Conservation (phyloP, 768 basidiomycete species). For the Lentinula sp. region DNA sequence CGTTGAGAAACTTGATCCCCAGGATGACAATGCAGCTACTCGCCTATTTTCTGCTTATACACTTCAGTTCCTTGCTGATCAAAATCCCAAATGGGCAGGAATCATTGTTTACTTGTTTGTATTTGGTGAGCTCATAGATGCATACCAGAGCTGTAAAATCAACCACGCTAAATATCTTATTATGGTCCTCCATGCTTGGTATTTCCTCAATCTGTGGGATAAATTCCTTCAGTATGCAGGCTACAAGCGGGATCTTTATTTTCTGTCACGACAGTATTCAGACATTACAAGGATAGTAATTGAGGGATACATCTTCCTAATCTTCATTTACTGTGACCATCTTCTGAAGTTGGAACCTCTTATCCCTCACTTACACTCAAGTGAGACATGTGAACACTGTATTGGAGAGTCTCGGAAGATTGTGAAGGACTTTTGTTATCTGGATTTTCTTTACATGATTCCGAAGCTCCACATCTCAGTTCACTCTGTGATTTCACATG, state of each 20-base stretch:
- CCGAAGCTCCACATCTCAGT: not conserved
- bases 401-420: conserved; percentile 24
- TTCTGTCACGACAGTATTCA: conserved; percentile 24
- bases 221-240: conserved; percentile 14
- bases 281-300: conserved; percentile 25
- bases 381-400: conserved; percentile 26
- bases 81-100: conserved; percentile 10
- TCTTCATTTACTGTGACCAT: conserved; percentile 27
- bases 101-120: conserved; percentile 32
- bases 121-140: conserved; percentile 30
- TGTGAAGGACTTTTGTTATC: conserved; percentile 25
- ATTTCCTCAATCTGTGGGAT: conserved; percentile 25
- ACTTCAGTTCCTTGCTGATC: conserved; percentile 18
- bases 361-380: conserved; percentile 28
- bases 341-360: conserved; percentile 19
- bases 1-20: conserved; percentile 32
- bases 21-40: conserved; percentile 39
- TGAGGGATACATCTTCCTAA: conserved; percentile 22
- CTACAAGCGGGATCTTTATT: conserved; percentile 17
- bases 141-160: conserved; percentile 28
- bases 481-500: no score
- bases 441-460: conserved; percentile 19
- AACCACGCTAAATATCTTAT: conserved; percentile 18
- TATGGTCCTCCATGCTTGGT: conserved; percentile 23
- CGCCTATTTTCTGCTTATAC: conserved; percentile 29